phyloP scores from a whole-genome alignment of 139 green algal genomes.

The Zygnema circumcarinatum region DNA sequence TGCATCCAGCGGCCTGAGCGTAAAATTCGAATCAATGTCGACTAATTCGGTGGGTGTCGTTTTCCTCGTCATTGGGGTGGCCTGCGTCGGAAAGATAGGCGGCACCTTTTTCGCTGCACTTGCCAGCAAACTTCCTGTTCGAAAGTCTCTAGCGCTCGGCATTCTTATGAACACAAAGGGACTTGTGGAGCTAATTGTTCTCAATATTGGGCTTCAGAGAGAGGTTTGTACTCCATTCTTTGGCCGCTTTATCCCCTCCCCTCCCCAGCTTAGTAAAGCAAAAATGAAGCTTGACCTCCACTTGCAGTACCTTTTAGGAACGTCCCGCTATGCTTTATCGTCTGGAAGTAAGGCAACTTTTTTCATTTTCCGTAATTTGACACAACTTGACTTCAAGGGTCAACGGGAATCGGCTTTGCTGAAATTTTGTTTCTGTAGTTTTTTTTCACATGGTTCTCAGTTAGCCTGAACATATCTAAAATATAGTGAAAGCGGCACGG shows the following conservation, averaged over 20 bases:
- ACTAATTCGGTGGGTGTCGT: slow-evolving; percentile 9
- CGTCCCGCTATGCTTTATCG: too few relatives aligned
- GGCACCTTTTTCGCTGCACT: slow-evolving; percentile 17
- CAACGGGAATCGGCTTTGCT: too few relatives aligned
- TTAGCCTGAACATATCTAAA: too few relatives aligned
- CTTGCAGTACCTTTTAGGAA: not conserved
- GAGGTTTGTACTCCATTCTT: not conserved
- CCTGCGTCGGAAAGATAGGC: slow-evolving; percentile 47
- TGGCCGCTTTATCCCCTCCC: not conserved
- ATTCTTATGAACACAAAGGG: slow-evolving; percentile 63
- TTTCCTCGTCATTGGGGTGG: slow-evolving; percentile 48
- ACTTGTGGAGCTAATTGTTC: slow-evolving; percentile 58
- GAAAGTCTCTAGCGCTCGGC: slow-evolving; percentile 37
- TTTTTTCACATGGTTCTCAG: too few relatives aligned
- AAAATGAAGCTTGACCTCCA: not conserved
- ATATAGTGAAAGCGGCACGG: too few relatives aligned
- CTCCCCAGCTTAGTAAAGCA: not conserved
- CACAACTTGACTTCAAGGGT: too few relatives aligned
- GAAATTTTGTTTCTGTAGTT: too few relatives aligned
- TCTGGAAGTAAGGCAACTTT: too few relatives aligned
- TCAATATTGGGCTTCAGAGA: slow-evolving; percentile 55
- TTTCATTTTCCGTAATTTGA: too few relatives aligned
- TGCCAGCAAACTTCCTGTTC: not conserved
- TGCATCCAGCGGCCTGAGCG: slow-evolving; percentile 36
- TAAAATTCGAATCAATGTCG: slow-evolving; percentile 42